Percentiles rank a stretch among this genome's conserved stretches.
Evolutionary conservation across 1,139 yeast genomes (phyloP).

Genomic region (Wickerhamomyces sp.): DNA sequence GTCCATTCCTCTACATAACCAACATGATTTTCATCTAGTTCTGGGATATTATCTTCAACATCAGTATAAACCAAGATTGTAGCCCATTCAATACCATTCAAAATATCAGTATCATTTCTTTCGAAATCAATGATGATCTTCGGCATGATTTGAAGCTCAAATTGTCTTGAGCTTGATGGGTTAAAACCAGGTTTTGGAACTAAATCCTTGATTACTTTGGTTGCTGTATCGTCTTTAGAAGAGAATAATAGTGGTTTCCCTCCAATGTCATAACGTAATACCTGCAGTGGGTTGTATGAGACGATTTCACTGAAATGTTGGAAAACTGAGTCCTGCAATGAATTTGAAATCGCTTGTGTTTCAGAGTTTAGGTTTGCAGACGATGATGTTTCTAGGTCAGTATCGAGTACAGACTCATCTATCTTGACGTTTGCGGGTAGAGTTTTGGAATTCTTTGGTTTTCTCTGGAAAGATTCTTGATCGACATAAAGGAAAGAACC

Average conservation of each 20-base stretch:
- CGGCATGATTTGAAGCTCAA: slow-evolving; percentile 93
- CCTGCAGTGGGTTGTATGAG: slow-evolving; percentile 80
- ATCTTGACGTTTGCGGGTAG: slow-evolving; percentile 44
- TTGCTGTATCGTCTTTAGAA: slow-evolving; percentile 38
- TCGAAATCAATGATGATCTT: slow-evolving; percentile 83
- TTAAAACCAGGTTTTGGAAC: slow-evolving; percentile 52
- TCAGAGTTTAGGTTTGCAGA: slow-evolving; percentile 27
- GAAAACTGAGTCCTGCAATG: slow-evolving; percentile 61
- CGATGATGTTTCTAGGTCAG: slow-evolving; percentile 33
- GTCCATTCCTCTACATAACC: slow-evolving; percentile 89
- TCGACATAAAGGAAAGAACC: slow-evolving; percentile 70
- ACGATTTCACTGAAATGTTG: slow-evolving; percentile 71
- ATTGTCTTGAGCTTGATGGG: slow-evolving; percentile 59
- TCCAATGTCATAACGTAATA: slow-evolving; percentile 72
- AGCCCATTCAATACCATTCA: slow-evolving; percentile 97
- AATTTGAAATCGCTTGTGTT: slow-evolving; percentile 38
- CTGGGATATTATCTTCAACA: slow-evolving; percentile 61
- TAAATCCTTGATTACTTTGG: slow-evolving; percentile 25
- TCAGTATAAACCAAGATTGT: slow-evolving; percentile 85
- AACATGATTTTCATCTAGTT: slow-evolving; percentile 55
- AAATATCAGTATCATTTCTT: slow-evolving; percentile 35
- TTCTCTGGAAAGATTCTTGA: slow-evolving; percentile 48
- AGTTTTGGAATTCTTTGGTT: slow-evolving; percentile 21
- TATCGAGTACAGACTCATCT: slow-evolving; percentile 26
- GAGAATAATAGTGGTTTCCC: slow-evolving; percentile 74